These are phyloP conservation scores for Didymella arachidicola DNA, from an alignment of 2,329 filamentous ascomycete genomes.

Conservation along the genomic window DNA sequence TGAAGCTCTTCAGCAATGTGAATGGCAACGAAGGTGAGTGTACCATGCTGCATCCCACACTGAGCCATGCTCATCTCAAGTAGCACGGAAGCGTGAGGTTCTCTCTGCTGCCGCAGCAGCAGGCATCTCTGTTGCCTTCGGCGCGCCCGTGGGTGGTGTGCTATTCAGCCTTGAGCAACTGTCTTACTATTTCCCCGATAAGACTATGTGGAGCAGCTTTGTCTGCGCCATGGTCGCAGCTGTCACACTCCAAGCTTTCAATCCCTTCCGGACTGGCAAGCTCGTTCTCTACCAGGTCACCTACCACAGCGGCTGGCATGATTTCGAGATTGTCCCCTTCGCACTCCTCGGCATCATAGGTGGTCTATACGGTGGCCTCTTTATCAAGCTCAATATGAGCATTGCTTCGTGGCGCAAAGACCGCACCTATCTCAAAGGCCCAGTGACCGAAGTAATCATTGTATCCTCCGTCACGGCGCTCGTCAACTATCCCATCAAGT, in stretches of 20 bases:
- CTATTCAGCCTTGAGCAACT: constrained; percentile 96
- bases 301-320: constrained; percentile 90
- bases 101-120: constrained; percentile 91
- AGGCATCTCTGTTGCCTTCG: constrained; percentile 93
- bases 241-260: constrained; percentile 88
- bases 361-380: constrained; percentile 91
- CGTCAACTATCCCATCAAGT: constrained; percentile 94
- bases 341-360: constrained; percentile 85
- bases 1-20: constrained; percentile 83
- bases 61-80: neutral
- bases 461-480: constrained; percentile 83
- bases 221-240: constrained; percentile 99
- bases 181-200: constrained; percentile 97
- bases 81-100: constrained; percentile 90
- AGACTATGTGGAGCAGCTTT: constrained; percentile 99
- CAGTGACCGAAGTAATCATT: constrained; percentile 79
- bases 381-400: constrained; percentile 93
- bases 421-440: constrained; percentile 70
- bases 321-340: constrained; percentile 91
- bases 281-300: constrained; percentile 96
- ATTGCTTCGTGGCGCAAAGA: constrained; percentile 82
- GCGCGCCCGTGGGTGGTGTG: constrained; percentile 91
- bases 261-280: constrained; percentile 94
- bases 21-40: constrained; percentile 81
- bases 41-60: neutral